Conservation (phyloP, 352 stramenopile genomes). For the Phytophthora pisi region DNA sequence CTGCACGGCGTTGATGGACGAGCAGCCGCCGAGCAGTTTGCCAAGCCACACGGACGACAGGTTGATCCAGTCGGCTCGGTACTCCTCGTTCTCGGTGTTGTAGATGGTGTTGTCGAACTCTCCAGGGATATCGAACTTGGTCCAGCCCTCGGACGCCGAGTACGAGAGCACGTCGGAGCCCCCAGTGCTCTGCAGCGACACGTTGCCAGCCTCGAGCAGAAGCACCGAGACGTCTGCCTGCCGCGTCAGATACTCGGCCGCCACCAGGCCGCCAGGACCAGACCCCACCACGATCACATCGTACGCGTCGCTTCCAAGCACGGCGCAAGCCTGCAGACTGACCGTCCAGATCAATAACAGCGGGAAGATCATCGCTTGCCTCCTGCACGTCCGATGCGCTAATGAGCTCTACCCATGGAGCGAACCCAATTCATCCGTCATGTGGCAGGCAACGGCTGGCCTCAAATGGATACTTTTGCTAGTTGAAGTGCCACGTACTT, state of each 20-base stretch:
- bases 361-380: not conserved
- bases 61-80: conserved; percentile 52
- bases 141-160: conserved; percentile 30
- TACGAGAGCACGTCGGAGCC: conserved; percentile 39
- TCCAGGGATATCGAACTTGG: conserved; percentile 52
- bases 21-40: conserved; percentile 80
- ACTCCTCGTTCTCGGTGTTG: conserved; percentile 47
- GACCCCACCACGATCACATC: conserved; percentile 67
- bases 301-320: conserved; percentile 30
- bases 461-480: conserved; percentile 21
- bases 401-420: conserved; percentile 1
- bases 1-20: conserved; percentile 78
- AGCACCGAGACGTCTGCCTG: conserved; percentile 50
- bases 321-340: not conserved
- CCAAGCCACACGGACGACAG: conserved; percentile 57
- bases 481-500: conserved; percentile 21
- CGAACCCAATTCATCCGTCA: not conserved
- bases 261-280: conserved; percentile 60
- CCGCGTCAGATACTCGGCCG: conserved; percentile 55
- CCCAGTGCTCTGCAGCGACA: conserved; percentile 50
- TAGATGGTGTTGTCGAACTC: conserved; percentile 62
- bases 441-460: not conserved
- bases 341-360: conserved; percentile 6
- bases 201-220: conserved; percentile 54
- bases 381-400: not conserved